Evolutionary conservation across 1,284 basidiomycete species (phyloP), one percentile per base, ranked within the genome.

Genomic region (Malassezia equina): DNA sequence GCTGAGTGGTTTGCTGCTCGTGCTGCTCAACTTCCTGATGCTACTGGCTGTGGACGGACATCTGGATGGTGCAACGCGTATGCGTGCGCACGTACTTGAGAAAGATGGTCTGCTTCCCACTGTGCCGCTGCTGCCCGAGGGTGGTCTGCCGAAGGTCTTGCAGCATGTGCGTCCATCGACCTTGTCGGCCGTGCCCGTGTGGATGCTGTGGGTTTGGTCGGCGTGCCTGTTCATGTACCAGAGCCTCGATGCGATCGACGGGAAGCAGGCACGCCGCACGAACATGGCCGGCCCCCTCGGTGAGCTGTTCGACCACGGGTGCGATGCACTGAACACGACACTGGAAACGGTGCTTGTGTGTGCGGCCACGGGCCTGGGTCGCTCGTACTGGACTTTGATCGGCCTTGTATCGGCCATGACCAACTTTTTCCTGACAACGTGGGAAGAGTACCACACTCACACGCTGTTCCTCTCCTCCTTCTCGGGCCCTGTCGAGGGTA

Each of bases 381-480:
- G 89, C 13, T 90, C 88, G 0, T 95, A 90, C 86, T 96, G 90
- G 91, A 91, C 90, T n/a, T 55, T 96, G 23, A 82, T 85, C 1
- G 86, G 86, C 0, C 85, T 93, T 73, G 79, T 86, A 9, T 88
- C 86, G 0, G 86, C 89, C 0, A 80, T 94, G 15, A 85, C 86
- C 60, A 95, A 89, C 77, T 98, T 98, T 74, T 96, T 96, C 75
- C 80, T 95, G 13, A 76, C 88, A 0, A 94, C 90, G 4, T 96
- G 93, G 93, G 93, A 98, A 72, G 93, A 98, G 76, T 93, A 87
- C 69, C 86, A 98, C 75, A 98, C 93, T 1, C 86, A 86, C 15
- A 69, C 65, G 12, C 67, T 73, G 17, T 73, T 65, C 58, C 64
- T 73, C 32, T 71, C 88, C n/a, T 83, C 85, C 25, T 95, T 94